Conservation (phyloP, 2,329 filamentous ascomycete genomes). For the Leptoxyphium fumago region DNA sequence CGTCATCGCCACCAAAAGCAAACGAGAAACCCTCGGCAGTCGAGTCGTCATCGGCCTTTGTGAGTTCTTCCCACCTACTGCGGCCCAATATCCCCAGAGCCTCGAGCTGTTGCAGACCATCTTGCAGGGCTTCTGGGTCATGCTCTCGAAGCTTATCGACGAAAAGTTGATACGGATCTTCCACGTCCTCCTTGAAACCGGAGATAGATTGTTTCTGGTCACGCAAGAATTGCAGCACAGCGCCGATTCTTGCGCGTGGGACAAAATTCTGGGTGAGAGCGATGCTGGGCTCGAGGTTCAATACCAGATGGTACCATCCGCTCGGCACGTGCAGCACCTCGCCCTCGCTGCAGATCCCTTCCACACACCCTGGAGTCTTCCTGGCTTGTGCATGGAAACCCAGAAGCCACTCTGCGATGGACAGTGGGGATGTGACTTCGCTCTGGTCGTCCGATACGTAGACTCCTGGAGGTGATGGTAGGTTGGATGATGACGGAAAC, state of each 20-base stretch:
- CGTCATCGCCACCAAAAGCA: constrained; percentile 45
- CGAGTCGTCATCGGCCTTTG: constrained; percentile 38
- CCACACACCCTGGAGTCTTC: constrained; percentile 57
- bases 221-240: constrained; percentile 65
- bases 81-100: constrained; percentile 51
- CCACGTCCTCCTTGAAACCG: constrained; percentile 60
- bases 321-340: constrained; percentile 87
- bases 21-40: constrained; percentile 41
- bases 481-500: constrained; percentile 58
- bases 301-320: constrained; percentile 93
- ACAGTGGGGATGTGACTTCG: constrained; percentile 85
- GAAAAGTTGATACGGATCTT: constrained; percentile 63
- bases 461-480: constrained; percentile 67
- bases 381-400: constrained; percentile 78
- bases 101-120: constrained; percentile 50
- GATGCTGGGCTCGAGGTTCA: constrained; percentile 73
- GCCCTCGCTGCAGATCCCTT: constrained; percentile 70
- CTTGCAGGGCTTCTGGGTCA: constrained; percentile 52
- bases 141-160: constrained; percentile 47
- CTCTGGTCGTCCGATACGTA: constrained; percentile 79
- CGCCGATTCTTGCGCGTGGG: constrained; percentile 54
- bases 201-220: constrained; percentile 77
- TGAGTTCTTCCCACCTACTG: constrained; percentile 73
- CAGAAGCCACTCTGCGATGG: constrained; percentile 92
- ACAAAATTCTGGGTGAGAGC: constrained; percentile 95